Evolutionary conservation across 495 filamentous ascomycete genomes (phyloP), one percentile per base, ranked within the genome.

Genomic region (Hyaloscypha variabilis): DNA sequence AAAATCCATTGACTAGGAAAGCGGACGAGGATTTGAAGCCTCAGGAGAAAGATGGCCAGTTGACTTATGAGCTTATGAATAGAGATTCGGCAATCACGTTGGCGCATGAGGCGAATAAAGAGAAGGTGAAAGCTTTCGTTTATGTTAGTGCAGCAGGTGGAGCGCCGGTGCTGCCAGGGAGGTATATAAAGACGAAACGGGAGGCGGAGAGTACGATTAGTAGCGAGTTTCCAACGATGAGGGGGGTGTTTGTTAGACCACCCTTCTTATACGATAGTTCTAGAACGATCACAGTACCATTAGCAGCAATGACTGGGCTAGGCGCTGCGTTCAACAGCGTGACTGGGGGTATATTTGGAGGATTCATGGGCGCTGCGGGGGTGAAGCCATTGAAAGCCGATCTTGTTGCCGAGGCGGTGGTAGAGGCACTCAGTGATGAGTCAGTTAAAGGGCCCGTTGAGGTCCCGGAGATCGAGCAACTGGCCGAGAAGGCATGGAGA

Each of bases 1-100:
- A 86, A 69, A 92, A 95, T 77, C 90, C 88, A 13, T 78, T 93
- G 11, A 77, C 79, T 63, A 72, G 77, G 54, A 67, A 77, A 31
- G 80, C 79, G 39, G 87, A 82, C 6, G 85, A 88, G 57, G 79
- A 83, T 34, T 76, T 91, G 58, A 76, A 83, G 69, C 81, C 87
- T n/a, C 81, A 87, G 60, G 88, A 91, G 72, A 77, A 77, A 34
- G 83, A 87, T 71, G 86, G 87, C 23, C 91, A 96, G 77, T 77
- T 97, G 71, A 97, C 94, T 39, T 99, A 99, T 80, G 95, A 99
- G 83, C 85, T 93, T 67, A 97, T 99, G 92, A 99, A 99, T 79
- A 85, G 95, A 65, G 96, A 99, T 68, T 80, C 77, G 73, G 89
- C 90, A 14, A 90, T 98, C 66, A 84, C 88, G 56, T 81, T 99